Base-by-base conservation (phyloP, 1,284 basidiomycete species). In the Neonothopanus nambi region DNA sequence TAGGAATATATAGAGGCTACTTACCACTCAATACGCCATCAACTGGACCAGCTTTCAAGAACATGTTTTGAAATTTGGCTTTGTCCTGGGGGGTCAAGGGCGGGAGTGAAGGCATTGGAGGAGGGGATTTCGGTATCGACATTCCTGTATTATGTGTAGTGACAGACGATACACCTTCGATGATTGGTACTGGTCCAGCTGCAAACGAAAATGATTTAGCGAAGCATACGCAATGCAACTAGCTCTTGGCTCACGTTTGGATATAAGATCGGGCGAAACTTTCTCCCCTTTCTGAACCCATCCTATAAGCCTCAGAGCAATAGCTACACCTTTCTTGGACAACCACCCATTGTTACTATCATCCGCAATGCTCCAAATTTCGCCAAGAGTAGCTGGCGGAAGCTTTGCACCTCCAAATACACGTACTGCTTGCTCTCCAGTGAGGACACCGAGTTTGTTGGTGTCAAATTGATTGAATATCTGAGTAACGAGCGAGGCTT, bases 311-410 rank as follows among this genome's bases (percentile, higher is more conserved):
- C 97, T 82, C 23, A 97, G 78, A 8, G 93, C 95, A 57, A 91
- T 79, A 41, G 91, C 87, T 65, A 94, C 90, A 37, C 89, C 90
- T 62, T 91, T 93, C 59, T 81, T 84, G 13, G 93, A 89, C 52
- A 99, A 80, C 72, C 89, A 94, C 3, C 95, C 95, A 58, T 91
- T 91, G 76, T 97, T 95, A 42, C 93, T 89, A 48, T 89, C 87
- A 75, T 99, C 97, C 38, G 95, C 88, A 56, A 98, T 74, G 51
- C 79, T 82, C 96, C 97, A 99, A 62, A 99, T 89, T 74, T 97
- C 91, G 39, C 95, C 94, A 55, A 99, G 85, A 33, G 82, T 78
- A n/a, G 79, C 74, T 7, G 91, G 85, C 26, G 83, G 72, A 52
- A 96, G 81, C 62, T 89, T 88, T 42, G 92, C 87, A 51, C 91